These are phyloP conservation scores for Helotiales sp. DNA, from an alignment of 2,329 filamentous ascomycete genomes.

Conservation along the genomic window DNA sequence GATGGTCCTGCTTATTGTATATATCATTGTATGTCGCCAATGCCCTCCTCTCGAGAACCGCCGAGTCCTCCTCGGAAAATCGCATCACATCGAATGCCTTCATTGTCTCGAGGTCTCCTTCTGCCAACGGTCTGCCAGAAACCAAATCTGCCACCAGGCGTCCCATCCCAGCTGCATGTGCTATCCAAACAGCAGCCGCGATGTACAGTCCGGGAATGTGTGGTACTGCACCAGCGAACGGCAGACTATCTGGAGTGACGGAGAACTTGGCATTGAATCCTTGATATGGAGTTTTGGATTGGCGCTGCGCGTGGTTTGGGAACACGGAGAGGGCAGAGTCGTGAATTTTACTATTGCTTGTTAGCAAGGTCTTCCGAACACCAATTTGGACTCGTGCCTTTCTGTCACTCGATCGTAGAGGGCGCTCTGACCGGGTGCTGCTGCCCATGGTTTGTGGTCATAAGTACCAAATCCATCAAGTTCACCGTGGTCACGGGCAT, in stretches of 20 bases:
- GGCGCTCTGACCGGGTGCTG: slow-evolving; percentile 26
- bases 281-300: slow-evolving; percentile 30
- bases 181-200: slow-evolving; percentile 46
- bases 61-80: slow-evolving; percentile 34
- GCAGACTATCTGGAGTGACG: slow-evolving; percentile 45
- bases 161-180: slow-evolving; percentile 44
- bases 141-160: slow-evolving; percentile 34
- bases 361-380: not conserved
- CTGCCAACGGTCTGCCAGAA: not conserved
- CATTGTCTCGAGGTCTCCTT: not conserved
- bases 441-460: slow-evolving; percentile 39
- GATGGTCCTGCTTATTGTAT: slow-evolving; percentile 34
- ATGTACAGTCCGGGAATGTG: slow-evolving; percentile 39
- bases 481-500: slow-evolving; percentile 44
- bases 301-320: slow-evolving; percentile 1
- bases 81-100: slow-evolving; percentile 36
- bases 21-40: slow-evolving; percentile 43
- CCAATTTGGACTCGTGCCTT: not conserved
- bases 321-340: slow-evolving; percentile 7
- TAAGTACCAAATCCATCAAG: slow-evolving; percentile 45
- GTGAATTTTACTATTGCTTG: not conserved
- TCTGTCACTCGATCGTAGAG: slow-evolving; percentile 3
- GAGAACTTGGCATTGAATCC: slow-evolving; percentile 44
- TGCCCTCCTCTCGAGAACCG: slow-evolving; percentile 35
- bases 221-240: slow-evolving; percentile 41